These are phyloP conservation scores for Pichia phayaonensis DNA, from an alignment of 805 yeast species.

Conservation along the genomic window DNA sequence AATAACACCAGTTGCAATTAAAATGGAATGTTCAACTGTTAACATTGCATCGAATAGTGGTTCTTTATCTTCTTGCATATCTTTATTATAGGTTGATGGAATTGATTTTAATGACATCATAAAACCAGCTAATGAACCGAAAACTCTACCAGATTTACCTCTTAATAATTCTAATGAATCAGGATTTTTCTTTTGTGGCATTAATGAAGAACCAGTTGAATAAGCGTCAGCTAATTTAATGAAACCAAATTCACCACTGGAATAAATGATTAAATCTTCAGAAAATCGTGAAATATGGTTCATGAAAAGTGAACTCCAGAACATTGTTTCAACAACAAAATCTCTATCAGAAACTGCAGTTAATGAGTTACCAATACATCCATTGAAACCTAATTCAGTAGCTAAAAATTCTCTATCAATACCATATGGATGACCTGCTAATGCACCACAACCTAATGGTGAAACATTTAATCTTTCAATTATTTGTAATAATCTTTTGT, in stretches of 20 bases:
- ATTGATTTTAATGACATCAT: conserved; percentile 95
- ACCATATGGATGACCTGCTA: conserved; percentile 99
- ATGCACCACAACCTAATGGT: conserved; percentile 95
- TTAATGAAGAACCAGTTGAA: conserved; percentile 94
- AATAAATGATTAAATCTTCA: conserved; percentile 91
- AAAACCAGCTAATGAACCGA: conserved; percentile 92
- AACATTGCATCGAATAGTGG: conserved; percentile 88
- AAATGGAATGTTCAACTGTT: conserved; percentile 88
- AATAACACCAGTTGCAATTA: conserved; percentile 93
- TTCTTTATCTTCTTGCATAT: conserved; percentile 98
- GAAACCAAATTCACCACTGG: conserved; percentile 96
- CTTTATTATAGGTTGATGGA: conserved; percentile 96
- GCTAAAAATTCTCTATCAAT: conserved; percentile 91
- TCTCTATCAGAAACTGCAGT: conserved; percentile 98
- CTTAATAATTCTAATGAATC: conserved; percentile 91
- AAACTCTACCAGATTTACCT: conserved; percentile 96
- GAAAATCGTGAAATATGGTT: conserved; percentile 91
- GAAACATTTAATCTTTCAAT: conserved; percentile 75
- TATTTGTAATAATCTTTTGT: conserved; percentile 74
- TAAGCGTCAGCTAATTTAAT: conserved; percentile 92
- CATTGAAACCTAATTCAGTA: conserved; percentile 64
- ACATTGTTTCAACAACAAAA: conserved; percentile 89
- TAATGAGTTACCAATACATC: conserved; percentile 90
- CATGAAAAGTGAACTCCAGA: conserved; percentile 93
- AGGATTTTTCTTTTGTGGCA: conserved; percentile 99